Evolutionary conservation across 768 basidiomycete species (phyloP).

Genomic region (Boletus vermiculosoides): DNA sequence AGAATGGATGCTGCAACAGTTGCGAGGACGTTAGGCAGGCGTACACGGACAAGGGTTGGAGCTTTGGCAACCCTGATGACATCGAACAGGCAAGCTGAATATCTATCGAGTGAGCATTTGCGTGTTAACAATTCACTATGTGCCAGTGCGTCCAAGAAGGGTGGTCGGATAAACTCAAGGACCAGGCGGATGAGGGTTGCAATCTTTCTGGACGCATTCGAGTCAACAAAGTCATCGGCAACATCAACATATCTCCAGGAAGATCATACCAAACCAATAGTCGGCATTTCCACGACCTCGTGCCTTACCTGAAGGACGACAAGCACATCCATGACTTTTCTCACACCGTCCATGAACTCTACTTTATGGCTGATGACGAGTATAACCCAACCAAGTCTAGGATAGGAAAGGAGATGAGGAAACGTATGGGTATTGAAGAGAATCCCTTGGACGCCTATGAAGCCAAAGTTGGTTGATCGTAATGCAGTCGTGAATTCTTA

Average conservation of each 20-base stretch:
- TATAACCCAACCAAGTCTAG: slow-evolving; percentile 67
- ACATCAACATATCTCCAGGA: slow-evolving; percentile 93
- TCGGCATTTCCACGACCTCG: slow-evolving; percentile 81
- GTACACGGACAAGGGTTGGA: slow-evolving; percentile 93
- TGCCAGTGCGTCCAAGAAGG: slow-evolving; percentile 86
- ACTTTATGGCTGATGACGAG: slow-evolving; percentile 80
- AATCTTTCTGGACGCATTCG: slow-evolving; percentile 88
- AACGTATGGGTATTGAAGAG: slow-evolving; percentile 65
- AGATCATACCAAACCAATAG: slow-evolving; percentile 88
- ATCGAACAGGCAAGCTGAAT: slow-evolving; percentile 80
- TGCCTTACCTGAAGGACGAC: slow-evolving; percentile 91
- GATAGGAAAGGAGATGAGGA: slow-evolving; percentile 60
- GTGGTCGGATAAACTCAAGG: slow-evolving; percentile 91
- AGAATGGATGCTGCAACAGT: slow-evolving; percentile 87
- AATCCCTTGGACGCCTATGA: slow-evolving; percentile 76
- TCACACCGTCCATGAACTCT: slow-evolving; percentile 78
- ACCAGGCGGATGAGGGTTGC: slow-evolving; percentile 93
- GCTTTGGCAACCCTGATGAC: slow-evolving; percentile 83
- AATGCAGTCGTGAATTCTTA: not conserved
- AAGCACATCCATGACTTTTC: slow-evolving; percentile 91
- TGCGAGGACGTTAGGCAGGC: slow-evolving; percentile 93
- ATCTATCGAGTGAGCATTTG: not conserved
- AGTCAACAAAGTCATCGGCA: slow-evolving; percentile 96
- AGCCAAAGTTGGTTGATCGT: slow-evolving; percentile 48
- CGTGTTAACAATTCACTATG: not conserved